Evolutionary conservation across 495 filamentous ascomycete species (phyloP).

Genomic region (Recurvomyces mirabilis): DNA sequence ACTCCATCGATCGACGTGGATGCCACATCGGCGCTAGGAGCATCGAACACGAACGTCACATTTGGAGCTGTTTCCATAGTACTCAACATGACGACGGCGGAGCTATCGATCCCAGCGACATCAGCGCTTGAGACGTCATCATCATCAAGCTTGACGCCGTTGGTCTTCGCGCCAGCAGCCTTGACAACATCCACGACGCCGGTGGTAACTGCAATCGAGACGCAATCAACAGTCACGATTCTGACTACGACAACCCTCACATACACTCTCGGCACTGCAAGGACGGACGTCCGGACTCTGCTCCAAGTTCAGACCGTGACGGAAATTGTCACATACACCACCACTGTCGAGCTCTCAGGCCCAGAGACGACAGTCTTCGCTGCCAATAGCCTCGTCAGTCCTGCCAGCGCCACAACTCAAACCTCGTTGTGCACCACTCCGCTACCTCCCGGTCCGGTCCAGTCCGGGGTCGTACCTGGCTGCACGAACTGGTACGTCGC

Average conservation of each 20-base stretch:
- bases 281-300: neutral
- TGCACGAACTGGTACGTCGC: slow-evolving; percentile 13
- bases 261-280: neutral
- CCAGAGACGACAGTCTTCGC: too few relatives aligned
- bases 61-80: too few relatives aligned
- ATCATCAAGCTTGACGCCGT: neutral
- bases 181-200: neutral
- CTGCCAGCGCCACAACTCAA: neutral
- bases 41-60: too few relatives aligned
- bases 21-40: too few relatives aligned
- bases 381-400: too few relatives aligned
- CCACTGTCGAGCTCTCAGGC: neutral
- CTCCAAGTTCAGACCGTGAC: neutral
- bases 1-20: too few relatives aligned
- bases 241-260: neutral
- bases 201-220: too few relatives aligned
- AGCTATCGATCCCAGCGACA: too few relatives aligned
- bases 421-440: too few relatives aligned
- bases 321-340: neutral
- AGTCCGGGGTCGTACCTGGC: slow-evolving; percentile 4
- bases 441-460: too few relatives aligned
- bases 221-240: neutral
- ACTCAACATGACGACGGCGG: too few relatives aligned
- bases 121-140: neutral
- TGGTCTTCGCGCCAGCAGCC: neutral